phyloP scores from a whole-genome alignment of 129 eudicot genomes.

The Chrysanthemum seticuspe region DNA sequence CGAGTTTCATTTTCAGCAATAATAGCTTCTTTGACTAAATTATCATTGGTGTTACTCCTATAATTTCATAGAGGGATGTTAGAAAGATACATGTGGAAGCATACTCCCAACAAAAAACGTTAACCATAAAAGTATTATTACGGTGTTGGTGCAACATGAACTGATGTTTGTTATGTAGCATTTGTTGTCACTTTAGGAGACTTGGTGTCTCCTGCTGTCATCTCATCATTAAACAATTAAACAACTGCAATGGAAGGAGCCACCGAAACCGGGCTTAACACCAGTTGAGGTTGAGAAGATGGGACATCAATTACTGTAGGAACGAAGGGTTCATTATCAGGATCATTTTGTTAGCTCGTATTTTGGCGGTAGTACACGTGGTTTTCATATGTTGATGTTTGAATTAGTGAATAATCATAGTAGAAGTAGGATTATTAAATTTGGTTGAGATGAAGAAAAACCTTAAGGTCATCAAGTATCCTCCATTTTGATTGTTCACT shows the following conservation, averaged over 20 bases:
- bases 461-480: constrained; percentile 91
- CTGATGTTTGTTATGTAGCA: too few relatives aligned
- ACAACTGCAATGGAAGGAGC: constrained; percentile 27
- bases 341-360: constrained; percentile 32
- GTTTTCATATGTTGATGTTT: constrained; percentile 1
- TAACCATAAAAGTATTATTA: too few relatives aligned
- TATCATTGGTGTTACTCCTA: too few relatives aligned
- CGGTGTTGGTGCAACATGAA: too few relatives aligned
- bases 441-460: constrained; percentile 23
- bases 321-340: constrained; percentile 35
- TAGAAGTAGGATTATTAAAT: constrained; percentile 2
- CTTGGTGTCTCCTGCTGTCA: constrained; percentile 35
- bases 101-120: too few relatives aligned
- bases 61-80: too few relatives aligned
- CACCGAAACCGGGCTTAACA: too few relatives aligned
- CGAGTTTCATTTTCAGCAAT: too few relatives aligned
- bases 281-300: constrained; percentile 19
- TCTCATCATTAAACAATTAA: constrained; percentile 37
- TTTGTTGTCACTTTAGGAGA: constrained; percentile 17
- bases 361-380: constrained; percentile 24
- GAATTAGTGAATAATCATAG: constrained; percentile 1
- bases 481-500: constrained; percentile 82
- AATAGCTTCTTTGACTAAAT: too few relatives aligned
- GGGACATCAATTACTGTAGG: constrained; percentile 37
- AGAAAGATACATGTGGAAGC: too few relatives aligned